Percentiles rank a stretch among this genome's conserved stretches.
These are phyloP conservation scores for Cercospora citrullina DNA, from an alignment of 2,329 filamentous ascomycete species.

Conservation along the genomic window DNA sequence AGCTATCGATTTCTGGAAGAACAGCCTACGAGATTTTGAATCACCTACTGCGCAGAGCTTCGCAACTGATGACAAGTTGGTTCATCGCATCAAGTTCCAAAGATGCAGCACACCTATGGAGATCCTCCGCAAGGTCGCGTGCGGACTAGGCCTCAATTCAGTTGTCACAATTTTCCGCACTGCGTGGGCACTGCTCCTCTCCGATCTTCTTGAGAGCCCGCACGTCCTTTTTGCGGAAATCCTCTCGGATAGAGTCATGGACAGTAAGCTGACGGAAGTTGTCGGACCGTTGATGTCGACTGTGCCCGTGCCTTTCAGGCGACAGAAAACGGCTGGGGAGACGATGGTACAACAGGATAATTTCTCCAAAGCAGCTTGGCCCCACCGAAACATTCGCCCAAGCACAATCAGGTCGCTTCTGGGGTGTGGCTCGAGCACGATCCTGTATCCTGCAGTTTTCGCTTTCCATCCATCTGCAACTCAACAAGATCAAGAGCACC, in stretches of 20 bases:
- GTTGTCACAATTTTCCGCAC: constrained; percentile 19
- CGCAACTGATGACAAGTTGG: constrained; percentile 5
- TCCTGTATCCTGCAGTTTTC: constrained; percentile 22
- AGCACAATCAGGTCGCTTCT: constrained; percentile 17
- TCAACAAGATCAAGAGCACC: background rate
- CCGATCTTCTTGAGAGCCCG: constrained; percentile 19
- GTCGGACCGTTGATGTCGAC: constrained; percentile 20
- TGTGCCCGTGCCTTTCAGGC: constrained; percentile 15
- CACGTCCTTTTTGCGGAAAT: constrained; percentile 19
- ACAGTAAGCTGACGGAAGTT: constrained; percentile 13
- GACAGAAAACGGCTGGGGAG: constrained; percentile 2
- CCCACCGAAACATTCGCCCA: constrained; percentile 19
- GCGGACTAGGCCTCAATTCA: constrained; percentile 10
- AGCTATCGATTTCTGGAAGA: constrained; percentile 17
- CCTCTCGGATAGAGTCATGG: constrained; percentile 19
- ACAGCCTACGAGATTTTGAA: constrained; percentile 12
- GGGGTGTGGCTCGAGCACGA: background rate
- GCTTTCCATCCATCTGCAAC: constrained; percentile 17
- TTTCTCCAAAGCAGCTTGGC: constrained; percentile 18
- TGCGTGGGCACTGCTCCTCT: constrained; percentile 19
- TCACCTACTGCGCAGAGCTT: constrained; percentile 12
- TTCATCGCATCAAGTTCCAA: constrained; percentile 15
- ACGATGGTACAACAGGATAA: constrained; percentile 16
- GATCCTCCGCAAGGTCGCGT: constrained; percentile 7
- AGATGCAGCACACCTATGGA: constrained; percentile 11